phyloP scores from a whole-genome alignment of 2,329 filamentous ascomycete genomes.

The Fusarium compactum region DNA sequence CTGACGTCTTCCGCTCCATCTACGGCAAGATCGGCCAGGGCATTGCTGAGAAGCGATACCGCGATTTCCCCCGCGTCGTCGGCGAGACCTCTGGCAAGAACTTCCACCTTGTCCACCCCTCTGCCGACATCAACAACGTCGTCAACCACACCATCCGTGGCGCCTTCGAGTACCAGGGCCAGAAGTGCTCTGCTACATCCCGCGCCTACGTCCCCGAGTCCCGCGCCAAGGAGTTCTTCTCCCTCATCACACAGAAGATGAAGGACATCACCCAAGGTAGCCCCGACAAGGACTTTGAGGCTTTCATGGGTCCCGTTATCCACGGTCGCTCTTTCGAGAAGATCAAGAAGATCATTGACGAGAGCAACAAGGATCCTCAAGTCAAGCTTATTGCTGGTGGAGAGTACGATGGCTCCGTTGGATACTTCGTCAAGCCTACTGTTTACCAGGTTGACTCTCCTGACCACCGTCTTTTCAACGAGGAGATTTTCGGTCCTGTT shows the following conservation, averaged over 20 bases:
- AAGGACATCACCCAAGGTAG: slow-evolving; percentile 76
- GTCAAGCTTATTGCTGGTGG: slow-evolving; percentile 81
- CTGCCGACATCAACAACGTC: slow-evolving; percentile 82
- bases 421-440: slow-evolving; percentile 87
- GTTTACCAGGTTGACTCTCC: slow-evolving; percentile 81
- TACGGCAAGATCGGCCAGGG: slow-evolving; percentile 87
- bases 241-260: slow-evolving; percentile 73
- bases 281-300: slow-evolving; percentile 74
- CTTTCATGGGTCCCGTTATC: slow-evolving; percentile 88
- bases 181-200: slow-evolving; percentile 90
- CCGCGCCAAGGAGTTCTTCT: slow-evolving; percentile 76
- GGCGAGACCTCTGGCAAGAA: slow-evolving; percentile 95
- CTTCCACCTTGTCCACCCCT: slow-evolving; percentile 85
- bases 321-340: slow-evolving; percentile 85
- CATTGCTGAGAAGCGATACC: slow-evolving; percentile 83
- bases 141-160: slow-evolving; percentile 87
- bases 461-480: slow-evolving; percentile 77
- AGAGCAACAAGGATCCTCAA: slow-evolving; percentile 78
- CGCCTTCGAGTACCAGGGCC: slow-evolving; percentile 90
- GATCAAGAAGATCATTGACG: slow-evolving; percentile 79
- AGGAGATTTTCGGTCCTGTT: slow-evolving; percentile 86
- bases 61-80: slow-evolving; percentile 86
- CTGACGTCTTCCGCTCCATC: slow-evolving; percentile 87
- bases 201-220: slow-evolving; percentile 84
- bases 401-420: slow-evolving; percentile 79